phyloP scores from a whole-genome alignment of 2,329 filamentous ascomycete species.

The Fusarium nisikadoi region DNA sequence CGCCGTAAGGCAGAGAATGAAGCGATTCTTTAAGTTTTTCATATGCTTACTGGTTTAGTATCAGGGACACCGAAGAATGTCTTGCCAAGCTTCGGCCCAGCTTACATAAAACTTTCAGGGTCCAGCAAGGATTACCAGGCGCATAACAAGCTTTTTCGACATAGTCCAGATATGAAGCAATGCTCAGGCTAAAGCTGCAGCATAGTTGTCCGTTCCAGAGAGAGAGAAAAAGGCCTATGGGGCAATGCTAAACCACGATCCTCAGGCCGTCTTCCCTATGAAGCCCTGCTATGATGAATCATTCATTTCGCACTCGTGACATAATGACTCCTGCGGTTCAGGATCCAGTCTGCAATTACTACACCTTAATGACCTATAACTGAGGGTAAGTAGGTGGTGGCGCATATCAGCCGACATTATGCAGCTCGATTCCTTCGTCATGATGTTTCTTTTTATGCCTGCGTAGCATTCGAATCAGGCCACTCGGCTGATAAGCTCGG shows the following conservation, averaged over 20 bases:
- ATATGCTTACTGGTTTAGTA: neutral
- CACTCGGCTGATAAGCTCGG: neutral
- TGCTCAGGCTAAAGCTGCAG: neutral
- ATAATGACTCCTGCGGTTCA: neutral
- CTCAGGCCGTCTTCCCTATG: neutral
- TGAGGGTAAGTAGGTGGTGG: neutral
- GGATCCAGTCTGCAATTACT: neutral
- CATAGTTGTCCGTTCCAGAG: neutral
- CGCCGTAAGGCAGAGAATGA: neutral
- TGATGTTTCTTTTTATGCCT: neutral
- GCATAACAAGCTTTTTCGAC: neutral
- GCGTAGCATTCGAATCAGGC: neutral
- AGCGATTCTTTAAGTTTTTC: neutral
- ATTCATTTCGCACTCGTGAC: neutral
- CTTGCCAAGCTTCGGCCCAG: constrained; percentile 1
- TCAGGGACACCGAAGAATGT: neutral
- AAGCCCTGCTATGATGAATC: neutral
- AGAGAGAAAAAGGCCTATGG: neutral
- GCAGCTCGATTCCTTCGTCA: neutral
- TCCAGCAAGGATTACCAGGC: neutral
- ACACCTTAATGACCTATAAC: neutral
- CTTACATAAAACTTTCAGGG: constrained; percentile 14
- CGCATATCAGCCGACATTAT: neutral
- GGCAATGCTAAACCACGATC: neutral
- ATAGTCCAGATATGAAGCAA: neutral